These are phyloP conservation scores for Alternaria rosae DNA, from an alignment of 2,329 filamentous ascomycete species.

Conservation along the genomic window DNA sequence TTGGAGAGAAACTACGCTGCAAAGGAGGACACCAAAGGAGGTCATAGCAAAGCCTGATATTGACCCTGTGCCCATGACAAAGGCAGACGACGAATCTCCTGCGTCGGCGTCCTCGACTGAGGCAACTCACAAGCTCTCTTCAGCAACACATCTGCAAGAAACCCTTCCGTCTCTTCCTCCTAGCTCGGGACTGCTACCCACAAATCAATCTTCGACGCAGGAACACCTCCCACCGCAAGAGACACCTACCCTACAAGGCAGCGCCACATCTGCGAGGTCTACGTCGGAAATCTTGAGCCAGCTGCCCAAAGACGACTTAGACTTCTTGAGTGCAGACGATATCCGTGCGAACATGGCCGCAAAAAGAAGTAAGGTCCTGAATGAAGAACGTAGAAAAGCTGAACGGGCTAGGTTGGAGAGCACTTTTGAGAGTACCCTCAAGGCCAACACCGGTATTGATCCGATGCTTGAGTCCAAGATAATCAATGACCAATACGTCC, in stretches of 20 bases:
- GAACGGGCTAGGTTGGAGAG: conserved; percentile 37
- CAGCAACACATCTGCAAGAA: not conserved
- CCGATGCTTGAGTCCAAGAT: conserved; percentile 34
- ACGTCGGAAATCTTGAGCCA: conserved; percentile 41
- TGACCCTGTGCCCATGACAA: not conserved
- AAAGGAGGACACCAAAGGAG: conserved; percentile 13
- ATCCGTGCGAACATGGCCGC: conserved; percentile 54
- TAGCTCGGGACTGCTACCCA: not conserved
- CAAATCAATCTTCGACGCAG: not conserved
- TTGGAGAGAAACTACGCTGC: conserved; percentile 39
- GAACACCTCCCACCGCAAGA: not conserved
- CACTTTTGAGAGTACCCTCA: conserved; percentile 28
- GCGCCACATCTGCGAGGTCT: conserved; percentile 12
- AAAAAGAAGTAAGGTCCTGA: conserved; percentile 19
- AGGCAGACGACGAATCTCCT: not conserved
- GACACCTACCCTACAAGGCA: not conserved
- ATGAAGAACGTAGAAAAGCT: conserved; percentile 21
- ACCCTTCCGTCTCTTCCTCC: not conserved
- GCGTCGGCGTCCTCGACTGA: not conserved
- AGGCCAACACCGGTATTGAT: conserved; percentile 22
- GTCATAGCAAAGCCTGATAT: not conserved
- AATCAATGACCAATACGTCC: conserved; percentile 40
- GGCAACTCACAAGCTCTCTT: not conserved
- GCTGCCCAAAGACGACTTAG: conserved; percentile 50
- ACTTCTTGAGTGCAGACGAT: conserved; percentile 51